Evolutionary conservation across 2,329 filamentous ascomycete species (phyloP), one percentile per base, ranked within the genome.

Genomic region (Arthrobotrys musiformis): DNA sequence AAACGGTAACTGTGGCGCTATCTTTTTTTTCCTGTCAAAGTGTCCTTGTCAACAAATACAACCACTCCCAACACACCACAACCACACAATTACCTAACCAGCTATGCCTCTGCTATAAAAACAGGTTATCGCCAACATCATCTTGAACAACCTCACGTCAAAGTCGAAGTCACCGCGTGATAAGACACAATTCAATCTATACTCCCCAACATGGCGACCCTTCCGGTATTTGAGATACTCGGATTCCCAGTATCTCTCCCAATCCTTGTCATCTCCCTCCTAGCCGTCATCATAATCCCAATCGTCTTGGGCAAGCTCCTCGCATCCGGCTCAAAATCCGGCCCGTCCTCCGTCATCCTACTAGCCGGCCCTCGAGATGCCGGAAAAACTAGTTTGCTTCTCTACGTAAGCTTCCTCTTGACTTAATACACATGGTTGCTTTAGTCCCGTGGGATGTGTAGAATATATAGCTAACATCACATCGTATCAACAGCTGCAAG

Each of bases 341-440:
- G 60, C 11, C 73, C 66, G 3, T 77, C 73, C 11, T 66, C 73
- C 15, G 35, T 61, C 28, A 30, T 77, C 19, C 66, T 77, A 6
- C 46, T 77, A 22, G 42, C 73, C 9, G 73, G 73, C 8, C 73
- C 73, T 54, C 66, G 73, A 61, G 73, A 77, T 46, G 48, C 73
- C 44, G 73, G 73, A 44, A 77, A 77, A 35, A 77, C 73, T 24
- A 77, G 73, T 33, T 44, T 77, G 13, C 33, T 69, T 7, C 28
- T 77, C 17, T 70, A 77, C 24, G 73, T 77, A 67, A 7, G 58
- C 35, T 22, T 13, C 4, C 4, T 11, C 15, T 19, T 1, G 8
- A 63, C 30, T 33, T n/a, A n/a, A n/a, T n/a, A n/a, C n/a, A n/a
- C n/a, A n/a, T n/a, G n/a, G n/a, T n/a, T n/a, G n/a, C n/a, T n/a